A percentile compares a stretch with the other conserved stretches of the same genome.
These are phyloP conservation scores for Sporisorium exsertum DNA, from an alignment of 1,284 basidiomycete genomes.

Conservation along the genomic window DNA sequence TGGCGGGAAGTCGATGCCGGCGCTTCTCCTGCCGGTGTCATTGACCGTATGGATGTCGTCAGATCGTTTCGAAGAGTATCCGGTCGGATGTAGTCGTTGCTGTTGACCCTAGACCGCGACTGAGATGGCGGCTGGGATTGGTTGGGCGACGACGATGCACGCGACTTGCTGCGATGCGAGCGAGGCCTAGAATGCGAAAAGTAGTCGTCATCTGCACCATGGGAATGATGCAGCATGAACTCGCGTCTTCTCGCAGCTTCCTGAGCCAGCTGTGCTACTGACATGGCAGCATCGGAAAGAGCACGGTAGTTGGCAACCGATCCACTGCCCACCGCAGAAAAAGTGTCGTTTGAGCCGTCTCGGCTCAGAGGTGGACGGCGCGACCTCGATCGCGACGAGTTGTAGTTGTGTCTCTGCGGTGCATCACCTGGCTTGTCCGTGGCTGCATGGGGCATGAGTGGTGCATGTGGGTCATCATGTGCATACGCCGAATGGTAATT, in stretches of 20 bases:
- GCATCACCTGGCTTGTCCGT: conserved; percentile 8
- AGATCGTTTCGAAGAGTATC: neutral
- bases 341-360: conserved; percentile 15
- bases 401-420: neutral
- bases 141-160: conserved; percentile 22
- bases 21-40: neutral
- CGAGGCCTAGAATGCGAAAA: conserved; percentile 21
- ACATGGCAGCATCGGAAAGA: conserved; percentile 47
- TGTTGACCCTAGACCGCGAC: conserved; percentile 31
- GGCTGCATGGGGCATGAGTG: neutral
- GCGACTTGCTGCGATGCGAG: conserved; percentile 29
- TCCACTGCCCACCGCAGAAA: neutral
- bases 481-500: neutral
- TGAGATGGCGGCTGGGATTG: conserved; percentile 19
- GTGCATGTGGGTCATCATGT: conserved; percentile 11
- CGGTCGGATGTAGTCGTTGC: conserved; percentile 16
- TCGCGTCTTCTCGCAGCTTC: conserved; percentile 43
- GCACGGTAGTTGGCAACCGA: conserved; percentile 46
- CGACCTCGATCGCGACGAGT: conserved; percentile 22
- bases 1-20: neutral
- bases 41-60: conserved; percentile 1
- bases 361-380: conserved; percentile 29
- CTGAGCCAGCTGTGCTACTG: conserved; percentile 54
- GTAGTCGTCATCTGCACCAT: conserved; percentile 26
- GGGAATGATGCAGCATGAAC: conserved; percentile 26